Percentiles rank a stretch among this genome's conserved stretches.
phyloP scores from a whole-genome alignment of 2,329 filamentous ascomycete species.

The Aureobasidium sp. region DNA sequence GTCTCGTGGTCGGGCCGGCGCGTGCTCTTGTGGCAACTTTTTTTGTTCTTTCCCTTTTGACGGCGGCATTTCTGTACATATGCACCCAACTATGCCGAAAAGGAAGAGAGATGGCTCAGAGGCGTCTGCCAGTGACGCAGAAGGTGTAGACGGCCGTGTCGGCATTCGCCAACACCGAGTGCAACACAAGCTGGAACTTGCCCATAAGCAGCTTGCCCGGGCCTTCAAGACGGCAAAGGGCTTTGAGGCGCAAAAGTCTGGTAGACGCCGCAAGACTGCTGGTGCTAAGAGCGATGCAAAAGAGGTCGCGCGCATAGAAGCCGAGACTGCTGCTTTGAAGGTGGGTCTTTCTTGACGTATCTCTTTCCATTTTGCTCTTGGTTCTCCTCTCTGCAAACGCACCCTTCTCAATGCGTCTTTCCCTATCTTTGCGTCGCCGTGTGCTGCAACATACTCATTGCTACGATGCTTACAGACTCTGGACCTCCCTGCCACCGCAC shows the following conservation, averaged over 20 bases:
- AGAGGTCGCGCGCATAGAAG: conserved; percentile 53
- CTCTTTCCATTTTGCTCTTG: neutral
- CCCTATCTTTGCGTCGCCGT: neutral
- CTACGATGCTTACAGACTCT: conserved; percentile 35
- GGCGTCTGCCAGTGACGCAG: conserved; percentile 17
- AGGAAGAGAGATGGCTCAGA: conserved; percentile 25
- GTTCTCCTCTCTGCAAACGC: conserved; percentile 5
- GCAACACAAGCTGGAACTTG: conserved; percentile 46
- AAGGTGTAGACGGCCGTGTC: conserved; percentile 20
- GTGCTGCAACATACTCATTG: conserved; percentile 5
- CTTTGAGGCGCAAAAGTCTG: conserved; percentile 69
- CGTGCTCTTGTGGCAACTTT: conserved; percentile 7
- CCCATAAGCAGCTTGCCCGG: conserved; percentile 54
- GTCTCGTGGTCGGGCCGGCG: conserved; percentile 1
- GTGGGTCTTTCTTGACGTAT: conserved; percentile 27
- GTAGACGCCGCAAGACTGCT: conserved; percentile 54
- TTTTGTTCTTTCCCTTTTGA: neutral
- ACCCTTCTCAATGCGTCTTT: neutral
- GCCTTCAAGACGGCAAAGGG: conserved; percentile 67
- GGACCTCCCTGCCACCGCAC: conserved; percentile 43
- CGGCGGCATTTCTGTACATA: neutral
- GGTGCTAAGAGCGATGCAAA: conserved; percentile 38
- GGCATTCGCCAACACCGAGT: conserved; percentile 37
- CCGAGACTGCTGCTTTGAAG: conserved; percentile 55
- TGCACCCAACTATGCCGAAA: conserved; percentile 25